These are phyloP conservation scores for Geosmithia flava DNA, from an alignment of 2,329 filamentous ascomycete genomes.

Conservation along the genomic window DNA sequence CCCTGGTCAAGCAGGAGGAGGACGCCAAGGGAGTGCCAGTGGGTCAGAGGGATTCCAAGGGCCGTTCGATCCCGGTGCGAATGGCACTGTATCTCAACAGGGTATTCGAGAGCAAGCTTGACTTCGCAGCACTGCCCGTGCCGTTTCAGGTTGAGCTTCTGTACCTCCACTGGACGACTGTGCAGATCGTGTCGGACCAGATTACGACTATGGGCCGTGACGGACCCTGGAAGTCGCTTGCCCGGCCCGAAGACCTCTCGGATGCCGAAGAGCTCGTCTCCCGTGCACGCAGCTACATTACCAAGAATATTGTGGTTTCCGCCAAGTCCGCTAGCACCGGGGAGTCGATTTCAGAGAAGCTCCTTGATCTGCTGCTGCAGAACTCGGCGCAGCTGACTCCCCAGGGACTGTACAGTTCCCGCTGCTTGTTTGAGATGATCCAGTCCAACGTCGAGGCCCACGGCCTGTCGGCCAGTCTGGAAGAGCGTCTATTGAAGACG, in stretches of 20 bases:
- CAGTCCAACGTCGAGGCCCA: conserved; percentile 32
- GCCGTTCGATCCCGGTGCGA: conserved; percentile 60
- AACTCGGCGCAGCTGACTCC: conserved; percentile 27
- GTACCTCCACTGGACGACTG: conserved; percentile 35
- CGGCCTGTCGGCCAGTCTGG: conserved; percentile 29
- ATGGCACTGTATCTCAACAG: conserved; percentile 60
- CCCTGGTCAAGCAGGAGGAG: conserved; percentile 32
- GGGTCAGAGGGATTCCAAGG: conserved; percentile 47
- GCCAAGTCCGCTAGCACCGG: conserved; percentile 21
- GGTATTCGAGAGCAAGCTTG: conserved; percentile 34
- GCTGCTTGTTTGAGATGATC: conserved; percentile 36
- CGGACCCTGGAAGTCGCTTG: conserved; percentile 32
- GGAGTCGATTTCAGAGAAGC: conserved; percentile 24
- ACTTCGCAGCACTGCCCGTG: conserved; percentile 23
- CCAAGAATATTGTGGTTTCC: conserved; percentile 13
- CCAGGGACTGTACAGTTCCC: conserved; percentile 37
- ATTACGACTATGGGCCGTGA: conserved; percentile 29
- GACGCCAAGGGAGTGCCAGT: conserved; percentile 8
- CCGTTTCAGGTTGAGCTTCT: conserved; percentile 35
- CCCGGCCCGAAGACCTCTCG: conserved; percentile 17
- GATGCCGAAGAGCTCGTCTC: conserved; percentile 31
- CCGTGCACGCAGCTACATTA: conserved; percentile 24
- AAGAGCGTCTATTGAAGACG: conserved; percentile 32
- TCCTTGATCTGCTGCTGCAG: conserved; percentile 27
- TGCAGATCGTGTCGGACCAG: conserved; percentile 41